Base-by-base conservation (phyloP, 805 yeast species). In the Lipomyces yamadae region DNA sequence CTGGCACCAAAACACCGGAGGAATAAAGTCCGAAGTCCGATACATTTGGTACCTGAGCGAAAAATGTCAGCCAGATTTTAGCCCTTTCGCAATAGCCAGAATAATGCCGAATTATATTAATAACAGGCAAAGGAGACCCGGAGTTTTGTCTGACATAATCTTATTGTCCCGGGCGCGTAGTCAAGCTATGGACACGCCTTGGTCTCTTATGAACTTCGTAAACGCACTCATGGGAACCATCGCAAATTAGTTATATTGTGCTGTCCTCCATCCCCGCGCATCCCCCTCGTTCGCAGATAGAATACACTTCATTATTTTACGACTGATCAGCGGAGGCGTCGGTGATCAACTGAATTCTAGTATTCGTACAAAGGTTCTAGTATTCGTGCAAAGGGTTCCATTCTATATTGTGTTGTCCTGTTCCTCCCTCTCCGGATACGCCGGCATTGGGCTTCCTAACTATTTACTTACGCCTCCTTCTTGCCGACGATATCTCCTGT, bases 101-200 rank as follows among this genome's bases (percentile, higher is more conserved):
- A 42, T 6, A 42, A 15, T n/a, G 48, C 48, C 4, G 24, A 18
- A 42, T 11, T 15, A 24, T 24, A 24, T 24, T 24, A 24, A 24
- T 24, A 24, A 24, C 24, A 24, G 48, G 15, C 48, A 42, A 42
- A 42, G 0, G 48, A 42, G 18, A 42, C 48, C 48, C n/a, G 24
- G 48, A n/a, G 48, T 7, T 24, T 7, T 18, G 48, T 52, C 55
- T 52, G 55, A 52, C 55, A 52, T 52, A 52, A 52, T 52, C 55
- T 52, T 34, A 52, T 52, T 52, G 55, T 52, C 34, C 55, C 34
- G 55, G 55, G 29, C 34, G 24, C 24, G 1, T 24, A 24, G 24
- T 24, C 24, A 24, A 24, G 24, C 24, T 24, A 24, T 24, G 24
- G 24, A 24, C 24, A 24, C 24, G 24, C 24, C 24, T 24, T 24